phyloP scores from a whole-genome alignment of 2,329 filamentous ascomycete species.

The Aspergillus awamori region DNA sequence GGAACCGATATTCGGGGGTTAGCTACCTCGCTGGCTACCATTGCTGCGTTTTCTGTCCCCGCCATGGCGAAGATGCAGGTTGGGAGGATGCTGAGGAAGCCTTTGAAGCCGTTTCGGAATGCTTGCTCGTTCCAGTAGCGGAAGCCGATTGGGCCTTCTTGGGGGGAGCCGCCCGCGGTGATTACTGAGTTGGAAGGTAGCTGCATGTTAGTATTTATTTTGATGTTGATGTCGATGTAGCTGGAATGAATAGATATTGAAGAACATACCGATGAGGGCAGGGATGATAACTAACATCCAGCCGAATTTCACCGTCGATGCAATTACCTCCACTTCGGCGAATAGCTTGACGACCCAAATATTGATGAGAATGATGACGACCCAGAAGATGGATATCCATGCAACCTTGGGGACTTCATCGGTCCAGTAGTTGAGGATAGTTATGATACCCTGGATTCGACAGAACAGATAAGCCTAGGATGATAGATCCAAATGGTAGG shows the following conservation, averaged over 20 bases:
- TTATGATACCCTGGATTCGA: slow-evolving; percentile 36
- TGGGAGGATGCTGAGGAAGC: slow-evolving; percentile 39
- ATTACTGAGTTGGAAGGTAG: slow-evolving; percentile 28
- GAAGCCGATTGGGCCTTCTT: slow-evolving; percentile 45
- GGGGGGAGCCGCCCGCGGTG: slow-evolving; percentile 49
- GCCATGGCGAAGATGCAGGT: slow-evolving; percentile 45
- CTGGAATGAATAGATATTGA: too few species aligned
- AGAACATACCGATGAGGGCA: slow-evolving; percentile 30
- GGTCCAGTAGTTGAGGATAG: slow-evolving; percentile 51
- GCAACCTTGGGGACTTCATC: slow-evolving; percentile 44
- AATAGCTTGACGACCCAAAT: slow-evolving; percentile 49
- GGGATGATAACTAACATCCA: slow-evolving; percentile 54
- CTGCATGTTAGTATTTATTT: too few species aligned
- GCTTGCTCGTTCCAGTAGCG: slow-evolving; percentile 49
- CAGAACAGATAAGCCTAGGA: background rate
- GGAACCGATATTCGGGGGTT: slow-evolving; percentile 50
- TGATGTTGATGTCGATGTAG: too few species aligned
- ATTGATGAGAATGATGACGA: slow-evolving; percentile 48
- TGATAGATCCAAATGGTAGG: background rate
- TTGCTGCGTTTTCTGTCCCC: slow-evolving; percentile 47
- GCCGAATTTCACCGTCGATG: slow-evolving; percentile 49
- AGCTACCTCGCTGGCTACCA: slow-evolving; percentile 48
- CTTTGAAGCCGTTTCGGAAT: slow-evolving; percentile 52
- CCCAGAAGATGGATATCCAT: slow-evolving; percentile 49
- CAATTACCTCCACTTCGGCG: slow-evolving; percentile 51